Evolutionary conservation across 768 basidiomycete genomes (phyloP).

Genomic region (Thelephora ganbajun): DNA sequence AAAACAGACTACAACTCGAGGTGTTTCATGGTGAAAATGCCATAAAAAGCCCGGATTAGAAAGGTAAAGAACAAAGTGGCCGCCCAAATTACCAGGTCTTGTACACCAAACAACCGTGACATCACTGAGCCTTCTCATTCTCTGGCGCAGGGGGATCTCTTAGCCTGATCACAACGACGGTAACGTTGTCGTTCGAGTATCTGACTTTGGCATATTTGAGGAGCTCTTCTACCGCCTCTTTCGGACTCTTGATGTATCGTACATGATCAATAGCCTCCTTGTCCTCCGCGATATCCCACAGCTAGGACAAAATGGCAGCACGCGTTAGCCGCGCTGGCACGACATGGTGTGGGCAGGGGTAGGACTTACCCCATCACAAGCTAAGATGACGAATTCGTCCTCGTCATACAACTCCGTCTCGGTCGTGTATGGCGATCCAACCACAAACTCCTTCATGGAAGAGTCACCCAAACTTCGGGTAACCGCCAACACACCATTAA

Average conservation of each 20-base stretch:
- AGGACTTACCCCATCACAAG: slow-evolving; percentile 86
- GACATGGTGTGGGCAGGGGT: not conserved
- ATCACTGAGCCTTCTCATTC: slow-evolving; percentile 5
- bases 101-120: slow-evolving; percentile 1
- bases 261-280: slow-evolving; percentile 84
- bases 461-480: slow-evolving; percentile 93
- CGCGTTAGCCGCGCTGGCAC: not conserved
- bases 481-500: slow-evolving; percentile 94
- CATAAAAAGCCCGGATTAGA: not conserved
- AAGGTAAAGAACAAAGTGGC: not conserved
- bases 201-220: slow-evolving; percentile 76
- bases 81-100: not conserved
- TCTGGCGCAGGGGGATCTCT: slow-evolving; percentile 23
- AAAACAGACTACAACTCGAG: no score
- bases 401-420: slow-evolving; percentile 83
- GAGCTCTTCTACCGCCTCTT: slow-evolving; percentile 61
- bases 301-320: slow-evolving; percentile 30
- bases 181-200: slow-evolving; percentile 93
- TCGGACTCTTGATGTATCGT: slow-evolving; percentile 57
- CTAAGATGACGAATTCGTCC: slow-evolving; percentile 90
- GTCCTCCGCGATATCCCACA: slow-evolving; percentile 94
- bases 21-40: no score
- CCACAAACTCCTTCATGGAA: slow-evolving; percentile 99
- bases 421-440: slow-evolving; percentile 96
- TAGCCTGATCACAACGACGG: slow-evolving; percentile 80